Evolutionary conservation across 179 eudicot species (phyloP), one percentile per base, ranked within the genome.

Genomic region (Beta macrorhiza): DNA sequence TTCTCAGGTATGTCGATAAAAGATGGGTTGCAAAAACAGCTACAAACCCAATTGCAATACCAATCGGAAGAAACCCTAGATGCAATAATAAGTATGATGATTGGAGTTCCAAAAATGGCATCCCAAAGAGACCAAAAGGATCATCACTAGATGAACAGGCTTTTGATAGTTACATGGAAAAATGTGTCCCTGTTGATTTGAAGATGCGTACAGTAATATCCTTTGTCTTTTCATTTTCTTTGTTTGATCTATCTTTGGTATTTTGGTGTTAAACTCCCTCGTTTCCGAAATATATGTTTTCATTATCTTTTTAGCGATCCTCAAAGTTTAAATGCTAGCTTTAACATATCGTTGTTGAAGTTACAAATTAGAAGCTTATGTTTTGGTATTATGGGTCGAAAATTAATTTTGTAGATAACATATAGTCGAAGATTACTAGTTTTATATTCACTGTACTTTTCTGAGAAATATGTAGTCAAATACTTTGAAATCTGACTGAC

Each of bases 111-210:
- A 57, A 61, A 73, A 67, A 47, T 53, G 70, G 64, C 14, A 81
- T 85, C 53, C 85, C 91, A 45, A 85, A 44, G 79, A 91, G 81
- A 86, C 83, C 86, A 72, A 84, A 89, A 78, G 88, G 83, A 64
- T 85, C 85, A 13, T 91, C 95, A 57, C 82, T 91, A 13, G 93
- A 90, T 68, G 95, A 89, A 73, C 86, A 85, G 49, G n/a, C 81
- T 68, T 78, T 89, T 32, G 67, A 78, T 10, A 85, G 59, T 56
- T 56, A 10, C 59, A 56, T 12, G 17, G 59, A 56, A 56, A 56
- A 56, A 56, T 3, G 9, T 13, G 2, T 1, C 13, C 59, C 59
- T 56, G 11, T 13, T 10, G 59, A 11, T 56, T 56, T 56, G 59
- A 56, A 56, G 59, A 56, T 14, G 0, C 59, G 59, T 10, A 56